Evolutionary conservation across 345 rosid species (phyloP).

Genomic region (Syzygium aromaticum): DNA sequence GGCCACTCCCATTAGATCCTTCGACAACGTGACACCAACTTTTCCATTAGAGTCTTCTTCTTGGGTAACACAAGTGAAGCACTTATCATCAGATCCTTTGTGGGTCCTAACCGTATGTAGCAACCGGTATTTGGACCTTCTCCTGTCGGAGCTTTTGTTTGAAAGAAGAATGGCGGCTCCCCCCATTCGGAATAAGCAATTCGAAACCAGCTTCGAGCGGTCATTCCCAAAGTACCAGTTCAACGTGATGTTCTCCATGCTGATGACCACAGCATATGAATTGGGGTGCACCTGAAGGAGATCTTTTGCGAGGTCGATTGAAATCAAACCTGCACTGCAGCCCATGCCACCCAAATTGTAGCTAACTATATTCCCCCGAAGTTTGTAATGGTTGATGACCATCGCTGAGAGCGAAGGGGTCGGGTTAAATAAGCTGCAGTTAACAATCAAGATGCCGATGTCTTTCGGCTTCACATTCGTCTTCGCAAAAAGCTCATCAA

Average conservation of each 20-base stretch:
- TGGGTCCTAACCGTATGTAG: conserved; percentile 9
- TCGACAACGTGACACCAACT: conserved; percentile 7
- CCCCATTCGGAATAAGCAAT: conserved; percentile 9
- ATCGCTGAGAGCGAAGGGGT: conserved; percentile 6
- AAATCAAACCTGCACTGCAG: conserved; percentile 11
- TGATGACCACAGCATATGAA: conserved; percentile 7
- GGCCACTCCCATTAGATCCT: conserved; percentile 9
- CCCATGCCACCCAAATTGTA: conserved; percentile 11
- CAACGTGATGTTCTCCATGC: conserved; percentile 12
- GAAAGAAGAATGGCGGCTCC: conserved; percentile 10
- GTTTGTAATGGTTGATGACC: conserved; percentile 9
- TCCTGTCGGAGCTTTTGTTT: conserved; percentile 5
- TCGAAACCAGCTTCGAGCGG: conserved; percentile 8
- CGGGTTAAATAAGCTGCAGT: conserved; percentile 8
- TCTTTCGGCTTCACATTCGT: conserved; percentile 4
- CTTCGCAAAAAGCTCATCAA: conserved; percentile 2
- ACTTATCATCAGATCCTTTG: conserved; percentile 11
- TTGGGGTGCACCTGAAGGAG: conserved; percentile 9
- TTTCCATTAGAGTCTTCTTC: conserved; percentile 9
- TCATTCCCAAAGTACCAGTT: conserved; percentile 11
- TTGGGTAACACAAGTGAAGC: conserved; percentile 11
- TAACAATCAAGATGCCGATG: conserved; percentile 7
- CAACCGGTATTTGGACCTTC: conserved; percentile 6
- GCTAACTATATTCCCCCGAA: conserved; percentile 7
- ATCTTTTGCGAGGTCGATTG: conserved; percentile 7